Percentiles rank a stretch among this genome's conserved stretches.
Conservation (phyloP, 148 eudicot species). For the Persicaria maculosa region DNA sequence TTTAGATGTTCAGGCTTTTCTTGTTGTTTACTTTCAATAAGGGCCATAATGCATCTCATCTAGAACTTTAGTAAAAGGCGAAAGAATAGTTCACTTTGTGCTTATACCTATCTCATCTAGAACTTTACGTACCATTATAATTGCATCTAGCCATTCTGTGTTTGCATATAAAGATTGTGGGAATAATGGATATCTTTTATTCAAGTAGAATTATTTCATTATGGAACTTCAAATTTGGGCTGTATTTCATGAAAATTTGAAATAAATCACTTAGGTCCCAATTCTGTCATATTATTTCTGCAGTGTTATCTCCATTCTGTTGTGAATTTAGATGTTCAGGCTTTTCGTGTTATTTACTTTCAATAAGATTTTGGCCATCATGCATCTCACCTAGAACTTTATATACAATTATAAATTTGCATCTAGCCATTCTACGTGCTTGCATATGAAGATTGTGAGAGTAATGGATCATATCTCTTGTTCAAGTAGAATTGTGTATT, state of each 20-base stretch:
- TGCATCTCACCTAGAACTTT: background rate
- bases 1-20: background rate
- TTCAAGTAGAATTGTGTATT: background rate
- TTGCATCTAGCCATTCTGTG: background rate
- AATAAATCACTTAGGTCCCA: no score
- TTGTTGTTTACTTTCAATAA: background rate
- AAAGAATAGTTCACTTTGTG: constrained; percentile 27
- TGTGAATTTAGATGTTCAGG: background rate
- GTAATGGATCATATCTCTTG: background rate
- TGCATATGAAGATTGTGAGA: background rate
- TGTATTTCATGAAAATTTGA: no score
- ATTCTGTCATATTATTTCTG: background rate
- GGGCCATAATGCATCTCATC: background rate
- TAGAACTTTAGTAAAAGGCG: constrained; percentile 29
- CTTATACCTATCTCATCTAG: constrained; percentile 4
- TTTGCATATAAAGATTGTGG: background rate
- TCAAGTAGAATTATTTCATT: background rate
- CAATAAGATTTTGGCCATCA: background rate
- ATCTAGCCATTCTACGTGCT: background rate
- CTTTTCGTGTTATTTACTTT: background rate
- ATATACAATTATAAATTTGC: background rate
- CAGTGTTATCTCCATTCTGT: background rate
- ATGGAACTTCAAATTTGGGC: background rate
- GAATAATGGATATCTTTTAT: background rate
- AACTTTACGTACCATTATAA: background rate